phyloP scores from a whole-genome alignment of 768 basidiomycete species.

The Boletus insuetus region DNA sequence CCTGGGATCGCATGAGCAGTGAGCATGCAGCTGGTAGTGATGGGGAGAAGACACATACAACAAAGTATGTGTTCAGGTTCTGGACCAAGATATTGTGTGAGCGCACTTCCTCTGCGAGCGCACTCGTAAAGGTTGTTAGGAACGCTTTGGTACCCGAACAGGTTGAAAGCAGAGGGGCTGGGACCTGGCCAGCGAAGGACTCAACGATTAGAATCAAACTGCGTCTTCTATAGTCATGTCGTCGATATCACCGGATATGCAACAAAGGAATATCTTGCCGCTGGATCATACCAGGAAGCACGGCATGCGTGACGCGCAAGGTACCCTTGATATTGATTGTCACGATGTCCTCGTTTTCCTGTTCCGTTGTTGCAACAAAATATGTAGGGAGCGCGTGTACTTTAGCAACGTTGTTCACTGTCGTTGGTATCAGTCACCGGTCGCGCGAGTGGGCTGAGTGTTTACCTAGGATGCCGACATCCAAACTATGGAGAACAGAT shows the following conservation, averaged over 20 bases:
- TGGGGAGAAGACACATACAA: constrained; percentile 51
- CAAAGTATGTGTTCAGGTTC: constrained; percentile 91
- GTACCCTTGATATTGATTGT: constrained; percentile 83
- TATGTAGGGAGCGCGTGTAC: constrained; percentile 85
- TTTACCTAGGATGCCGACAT: constrained; percentile 79
- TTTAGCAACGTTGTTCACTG: constrained; percentile 96
- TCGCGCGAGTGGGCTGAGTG: background rate
- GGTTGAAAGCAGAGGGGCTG: constrained; percentile 90
- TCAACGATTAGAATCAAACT: constrained; percentile 90
- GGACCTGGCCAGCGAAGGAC: constrained; percentile 85
- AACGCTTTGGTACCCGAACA: constrained; percentile 94
- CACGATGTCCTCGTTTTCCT: constrained; percentile 83
- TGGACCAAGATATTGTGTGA: constrained; percentile 75
- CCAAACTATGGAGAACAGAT: constrained; percentile 45
- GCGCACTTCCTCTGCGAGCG: constrained; percentile 81
- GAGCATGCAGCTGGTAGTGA: background rate
- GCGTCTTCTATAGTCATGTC: constrained; percentile 50
- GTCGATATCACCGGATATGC: background rate
- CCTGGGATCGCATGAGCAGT: constrained; percentile 49
- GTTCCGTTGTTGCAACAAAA: constrained; percentile 68
- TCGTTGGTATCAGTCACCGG: background rate
- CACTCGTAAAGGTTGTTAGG: constrained; percentile 79
- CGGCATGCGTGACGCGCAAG: constrained; percentile 71
- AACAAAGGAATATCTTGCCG: constrained; percentile 40
- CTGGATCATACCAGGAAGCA: constrained; percentile 82